Conservation (phyloP, 2,329 filamentous ascomycete genomes). For the Exophiala bonariae region DNA sequence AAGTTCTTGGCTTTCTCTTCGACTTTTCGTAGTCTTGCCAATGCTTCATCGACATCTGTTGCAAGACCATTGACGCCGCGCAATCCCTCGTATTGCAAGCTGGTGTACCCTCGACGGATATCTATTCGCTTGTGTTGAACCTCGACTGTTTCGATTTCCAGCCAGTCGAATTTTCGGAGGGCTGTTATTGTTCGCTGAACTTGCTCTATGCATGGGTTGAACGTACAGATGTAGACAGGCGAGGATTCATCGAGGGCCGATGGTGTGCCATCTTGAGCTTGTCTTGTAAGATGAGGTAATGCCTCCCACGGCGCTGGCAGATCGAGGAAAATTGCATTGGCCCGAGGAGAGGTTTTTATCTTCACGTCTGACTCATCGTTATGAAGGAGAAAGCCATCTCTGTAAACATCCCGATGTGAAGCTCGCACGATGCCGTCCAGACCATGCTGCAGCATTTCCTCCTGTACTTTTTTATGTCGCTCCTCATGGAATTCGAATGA, state of each 20-base stretch:
- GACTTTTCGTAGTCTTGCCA: slow-evolving; percentile 70
- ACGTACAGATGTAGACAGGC: slow-evolving; percentile 81
- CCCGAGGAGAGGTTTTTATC: slow-evolving; percentile 38
- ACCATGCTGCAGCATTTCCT: slow-evolving; percentile 46
- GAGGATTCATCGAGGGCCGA: slow-evolving; percentile 69
- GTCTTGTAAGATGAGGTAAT: slow-evolving; percentile 46
- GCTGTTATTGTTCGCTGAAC: slow-evolving; percentile 81
- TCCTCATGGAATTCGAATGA: slow-evolving; percentile 53
- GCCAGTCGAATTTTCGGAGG: slow-evolving; percentile 80
- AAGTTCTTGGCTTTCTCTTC: slow-evolving; percentile 68
- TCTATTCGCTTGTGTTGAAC: slow-evolving; percentile 77
- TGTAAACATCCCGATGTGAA: slow-evolving; percentile 51
- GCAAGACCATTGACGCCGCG: slow-evolving; percentile 69
- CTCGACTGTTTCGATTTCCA: slow-evolving; percentile 91
- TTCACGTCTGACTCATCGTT: slow-evolving; percentile 24
- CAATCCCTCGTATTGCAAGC: slow-evolving; percentile 66
- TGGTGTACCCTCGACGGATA: slow-evolving; percentile 77
- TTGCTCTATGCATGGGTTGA: slow-evolving; percentile 96
- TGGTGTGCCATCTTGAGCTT: slow-evolving; percentile 30
- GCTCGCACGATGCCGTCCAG: slow-evolving; percentile 45
- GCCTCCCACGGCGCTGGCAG: slow-evolving; percentile 53
- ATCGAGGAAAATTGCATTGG: slow-evolving; percentile 51
- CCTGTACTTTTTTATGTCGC: slow-evolving; percentile 40
- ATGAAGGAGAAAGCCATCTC: slow-evolving; percentile 46
- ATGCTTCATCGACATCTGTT: slow-evolving; percentile 75